Evolutionary conservation across 2,329 filamentous ascomycete genomes (phyloP).

Genomic region (Ophiognomonia clavigignenti-juglandacearum): DNA sequence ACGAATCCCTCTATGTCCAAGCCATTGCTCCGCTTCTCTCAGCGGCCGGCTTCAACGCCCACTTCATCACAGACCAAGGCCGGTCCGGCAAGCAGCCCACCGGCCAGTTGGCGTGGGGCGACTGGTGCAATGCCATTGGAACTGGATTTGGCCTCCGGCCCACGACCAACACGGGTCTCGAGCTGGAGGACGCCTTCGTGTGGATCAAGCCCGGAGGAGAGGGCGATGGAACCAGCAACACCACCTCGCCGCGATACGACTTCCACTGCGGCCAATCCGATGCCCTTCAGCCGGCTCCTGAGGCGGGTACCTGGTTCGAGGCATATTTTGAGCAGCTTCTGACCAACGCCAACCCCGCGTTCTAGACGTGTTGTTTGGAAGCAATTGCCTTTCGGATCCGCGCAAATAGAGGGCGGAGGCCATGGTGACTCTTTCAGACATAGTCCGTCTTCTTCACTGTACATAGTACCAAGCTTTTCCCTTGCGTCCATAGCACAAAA

Average conservation of each 20-base stretch:
- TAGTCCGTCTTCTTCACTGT: background rate
- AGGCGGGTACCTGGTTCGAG: slow-evolving; percentile 66
- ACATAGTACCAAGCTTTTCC: background rate
- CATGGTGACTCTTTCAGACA: background rate
- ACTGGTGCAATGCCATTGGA: slow-evolving; percentile 62
- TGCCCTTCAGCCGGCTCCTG: slow-evolving; percentile 59
- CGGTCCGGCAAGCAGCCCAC: slow-evolving; percentile 57
- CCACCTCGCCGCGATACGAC: slow-evolving; percentile 46
- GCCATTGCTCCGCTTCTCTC: slow-evolving; percentile 62
- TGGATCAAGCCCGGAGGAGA: slow-evolving; percentile 66
- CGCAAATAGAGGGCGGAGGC: background rate
- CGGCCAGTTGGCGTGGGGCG: slow-evolving; percentile 56
- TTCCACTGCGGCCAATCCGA: slow-evolving; percentile 45
- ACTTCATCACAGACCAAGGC: slow-evolving; percentile 46
- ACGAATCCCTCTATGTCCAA: slow-evolving; percentile 51
- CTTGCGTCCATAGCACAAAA: background rate
- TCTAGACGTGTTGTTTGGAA: slow-evolving; percentile 23
- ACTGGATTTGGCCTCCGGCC: slow-evolving; percentile 64
- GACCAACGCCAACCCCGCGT: slow-evolving; percentile 50
- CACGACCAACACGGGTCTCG: slow-evolving; percentile 54
- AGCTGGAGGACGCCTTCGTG: slow-evolving; percentile 60
- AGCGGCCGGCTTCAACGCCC: slow-evolving; percentile 36
- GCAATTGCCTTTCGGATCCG: background rate
- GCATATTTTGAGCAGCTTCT: slow-evolving; percentile 55
- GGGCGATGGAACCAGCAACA: slow-evolving; percentile 48